Base-by-base conservation (phyloP, 352 stramenopile genomes). In the Globisporangium yorkense region DNA sequence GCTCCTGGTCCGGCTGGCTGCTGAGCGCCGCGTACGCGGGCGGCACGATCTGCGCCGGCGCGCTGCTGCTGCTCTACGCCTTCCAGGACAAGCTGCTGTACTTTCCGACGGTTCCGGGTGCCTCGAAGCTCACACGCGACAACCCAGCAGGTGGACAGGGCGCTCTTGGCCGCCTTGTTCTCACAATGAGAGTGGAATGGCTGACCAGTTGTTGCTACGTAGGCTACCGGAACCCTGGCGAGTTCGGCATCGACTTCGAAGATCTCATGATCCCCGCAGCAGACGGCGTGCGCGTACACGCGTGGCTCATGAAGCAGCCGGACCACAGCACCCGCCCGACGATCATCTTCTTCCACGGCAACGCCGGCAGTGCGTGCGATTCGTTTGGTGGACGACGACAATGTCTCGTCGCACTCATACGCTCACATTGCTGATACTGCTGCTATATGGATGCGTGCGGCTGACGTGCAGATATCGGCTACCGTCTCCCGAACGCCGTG, bases 281-380 rank as follows among this genome's bases (percentile, higher is more conserved):
- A 16, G 92, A 98, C 66, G 84, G 86, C 15, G 76, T 97, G 27
- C 71, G 71, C 20, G 75, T 98, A 55, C 88, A 98, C 68, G 87
- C 90, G 50, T 98, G 94, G 94, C 68, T 98, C 15, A 84, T 98
- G 61, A 89, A 96, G 52, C 88, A 97, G 48, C 75, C 72, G 3
- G 61, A 85, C n/a, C 66, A 73, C 54, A 57, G 51, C 8, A 58
- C 9, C 13, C 60, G 77, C 1, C 85, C 90, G 31, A 98, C 94
- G 10, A 71, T 98, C 52, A 79, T 98, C 35, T 98, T 98, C 57
- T 98, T 98, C 69, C 94, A 98, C 51, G 94, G 91, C 61, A 98
- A 98, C 67, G 92, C 94, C 20, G 92, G 91, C 68, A 93, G 84
- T 94, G 65, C 57, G 73, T 74, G 18, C 43, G 24, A 2, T n/a